Evolutionary conservation across 1,139 yeast species (phyloP), one percentile per base, ranked within the genome.

Genomic region (Citeromyces hawaiiensis): DNA sequence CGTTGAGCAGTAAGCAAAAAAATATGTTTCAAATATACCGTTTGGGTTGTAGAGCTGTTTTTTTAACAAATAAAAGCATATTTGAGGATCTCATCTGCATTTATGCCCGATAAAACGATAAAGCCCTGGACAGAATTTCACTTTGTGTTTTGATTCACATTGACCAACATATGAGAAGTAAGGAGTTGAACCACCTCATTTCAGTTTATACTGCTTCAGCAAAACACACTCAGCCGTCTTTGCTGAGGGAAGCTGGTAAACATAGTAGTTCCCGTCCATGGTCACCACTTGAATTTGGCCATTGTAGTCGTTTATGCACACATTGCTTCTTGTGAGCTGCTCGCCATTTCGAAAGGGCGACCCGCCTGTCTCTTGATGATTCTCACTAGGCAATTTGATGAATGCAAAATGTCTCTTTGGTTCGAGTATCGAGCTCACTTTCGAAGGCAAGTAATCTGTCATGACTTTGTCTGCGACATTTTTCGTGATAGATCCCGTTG

Each of bases 391-490:
- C 10, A 61, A 44, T 39, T 51, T 55, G 32, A 62, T 49, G 38
- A 44, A 59, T 2, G 68, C 66, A 51, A 55, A 64, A 39, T 63
- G 63, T 36, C 69, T 44, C 38, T 57, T 56, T 2, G 68, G 69
- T 38, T 63, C 66, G 4, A 30, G 34, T 7, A 30, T 30, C 14
- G 57, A 49, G 36, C 50, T 52, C 15, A 55, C 44, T 25, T 47
- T 49, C 10, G 49, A 29, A 4, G 59, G 59, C 2, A 64, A 46
- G 35, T 61, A 60, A 14, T 49, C 40, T 36, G 42, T 42, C 16
- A 45, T 38, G 34, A 38, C 40, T 5, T 42, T 44, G 29, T 38
- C 40, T n/a, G 43, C 45, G 13, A 38, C 39, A 16, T 42, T 39
- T 4, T 39, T 35, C 2, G 43, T n/a, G 13, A 34, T 17, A 4